phyloP scores from a whole-genome alignment of 306 rosid species.

The Rosa chinensis region DNA sequence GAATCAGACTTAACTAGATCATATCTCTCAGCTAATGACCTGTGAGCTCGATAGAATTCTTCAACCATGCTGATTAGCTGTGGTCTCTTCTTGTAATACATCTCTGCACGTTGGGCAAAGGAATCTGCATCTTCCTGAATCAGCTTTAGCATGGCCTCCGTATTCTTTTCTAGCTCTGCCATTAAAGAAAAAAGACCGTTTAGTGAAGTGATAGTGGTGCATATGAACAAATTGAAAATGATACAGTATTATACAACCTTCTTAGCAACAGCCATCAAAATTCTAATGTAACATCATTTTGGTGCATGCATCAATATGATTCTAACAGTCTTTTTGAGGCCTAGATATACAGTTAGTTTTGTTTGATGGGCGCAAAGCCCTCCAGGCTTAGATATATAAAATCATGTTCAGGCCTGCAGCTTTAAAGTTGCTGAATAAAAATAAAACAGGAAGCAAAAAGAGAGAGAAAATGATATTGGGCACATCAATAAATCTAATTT shows the following conservation, averaged over 20 bases:
- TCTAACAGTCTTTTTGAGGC: background rate
- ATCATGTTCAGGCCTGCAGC: constrained; percentile 1
- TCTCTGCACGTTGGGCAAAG: constrained; percentile 88
- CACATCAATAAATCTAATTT: background rate
- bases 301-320: background rate
- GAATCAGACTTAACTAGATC: constrained; percentile 69
- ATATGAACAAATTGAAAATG: background rate
- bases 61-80: constrained; percentile 76
- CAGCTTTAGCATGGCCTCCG: constrained; percentile 60
- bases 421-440: constrained; percentile 12
- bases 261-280: background rate
- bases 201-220: background rate
- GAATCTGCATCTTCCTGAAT: constrained; percentile 88
- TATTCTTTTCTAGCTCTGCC: constrained; percentile 69
- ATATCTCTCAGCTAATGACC: constrained; percentile 69
- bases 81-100: constrained; percentile 86
- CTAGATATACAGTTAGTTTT: background rate
- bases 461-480: background rate
- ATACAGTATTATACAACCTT: background rate
- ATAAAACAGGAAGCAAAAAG: constrained; percentile 26
- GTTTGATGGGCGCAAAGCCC: background rate
- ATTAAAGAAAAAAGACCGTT: constrained; percentile 5
- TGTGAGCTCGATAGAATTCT: constrained; percentile 77
- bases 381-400: background rate
- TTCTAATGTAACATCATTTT: background rate